phyloP scores from a whole-genome alignment of 1,284 basidiomycete genomes.

The Xerocomus minutiporus region DNA sequence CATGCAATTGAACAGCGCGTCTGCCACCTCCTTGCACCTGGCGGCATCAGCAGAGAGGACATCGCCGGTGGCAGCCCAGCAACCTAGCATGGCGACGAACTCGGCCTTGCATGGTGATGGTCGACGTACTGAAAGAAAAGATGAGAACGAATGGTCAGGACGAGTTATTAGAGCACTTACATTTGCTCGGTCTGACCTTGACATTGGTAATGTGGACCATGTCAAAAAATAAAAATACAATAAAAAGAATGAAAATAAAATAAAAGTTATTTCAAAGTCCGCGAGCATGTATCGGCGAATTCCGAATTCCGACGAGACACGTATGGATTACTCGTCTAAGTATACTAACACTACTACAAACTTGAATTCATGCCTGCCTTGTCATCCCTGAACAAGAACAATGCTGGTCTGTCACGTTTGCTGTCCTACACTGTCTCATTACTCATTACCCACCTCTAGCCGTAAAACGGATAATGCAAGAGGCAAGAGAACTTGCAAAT shows the following conservation, averaged over 20 bases:
- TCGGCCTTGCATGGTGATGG: conserved; percentile 44
- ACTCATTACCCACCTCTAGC: conserved; percentile 37
- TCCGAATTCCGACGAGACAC: conserved; percentile 7
- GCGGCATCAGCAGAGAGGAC: conserved; percentile 48
- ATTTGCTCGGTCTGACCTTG: conserved; percentile 76
- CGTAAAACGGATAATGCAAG: conserved; percentile 95
- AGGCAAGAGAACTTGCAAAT: conserved; percentile 82
- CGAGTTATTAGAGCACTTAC: conserved; percentile 38
- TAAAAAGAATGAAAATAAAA: neutral
- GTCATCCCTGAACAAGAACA: conserved; percentile 74
- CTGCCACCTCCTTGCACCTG: conserved; percentile 62
- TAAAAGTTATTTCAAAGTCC: conserved; percentile 1
- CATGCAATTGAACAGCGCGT: conserved; percentile 82
- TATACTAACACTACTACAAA: neutral
- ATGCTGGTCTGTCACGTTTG: conserved; percentile 53
- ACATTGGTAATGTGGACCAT: conserved; percentile 70
- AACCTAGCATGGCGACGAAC: conserved; percentile 80
- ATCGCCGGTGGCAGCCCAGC: conserved; percentile 86
- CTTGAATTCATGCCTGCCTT: conserved; percentile 10
- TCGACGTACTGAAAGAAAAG: conserved; percentile 14
- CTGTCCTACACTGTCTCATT: neutral
- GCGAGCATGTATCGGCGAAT: conserved; percentile 10
- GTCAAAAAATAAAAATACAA: neutral
- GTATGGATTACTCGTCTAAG: neutral
- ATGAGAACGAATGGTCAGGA: neutral